A percentile compares a stretch with the other conserved stretches of the same genome.
These are phyloP conservation scores for Cercospora brassicicola DNA, from an alignment of 2,329 filamentous ascomycete species.

Conservation along the genomic window DNA sequence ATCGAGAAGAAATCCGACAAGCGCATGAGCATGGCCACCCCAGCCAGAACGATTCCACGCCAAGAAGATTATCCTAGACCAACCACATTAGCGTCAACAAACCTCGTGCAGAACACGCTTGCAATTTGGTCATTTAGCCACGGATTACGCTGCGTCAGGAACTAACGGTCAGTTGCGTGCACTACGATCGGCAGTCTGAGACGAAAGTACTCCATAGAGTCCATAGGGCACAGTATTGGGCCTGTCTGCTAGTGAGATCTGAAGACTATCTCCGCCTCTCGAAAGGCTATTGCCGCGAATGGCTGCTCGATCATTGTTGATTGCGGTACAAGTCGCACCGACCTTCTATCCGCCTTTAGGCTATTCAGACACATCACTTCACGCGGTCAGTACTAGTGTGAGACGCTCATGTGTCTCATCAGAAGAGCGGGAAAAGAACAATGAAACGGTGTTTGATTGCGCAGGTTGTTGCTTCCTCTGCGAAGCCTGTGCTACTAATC, in stretches of 20 bases:
- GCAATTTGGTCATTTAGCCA: constrained; percentile 8
- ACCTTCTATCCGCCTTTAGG: background rate
- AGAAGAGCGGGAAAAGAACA: background rate
- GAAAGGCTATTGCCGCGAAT: background rate
- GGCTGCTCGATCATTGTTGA: background rate
- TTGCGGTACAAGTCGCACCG: background rate
- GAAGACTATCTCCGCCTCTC: too few relatives aligned
- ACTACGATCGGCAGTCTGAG: background rate
- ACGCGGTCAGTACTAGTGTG: background rate
- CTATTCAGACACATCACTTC: background rate
- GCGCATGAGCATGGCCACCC: background rate
- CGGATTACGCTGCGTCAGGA: constrained; percentile 7
- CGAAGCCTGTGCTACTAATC: background rate
- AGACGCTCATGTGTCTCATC: background rate
- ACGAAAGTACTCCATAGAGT: background rate
- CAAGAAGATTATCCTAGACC: constrained; percentile 6
- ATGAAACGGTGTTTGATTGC: background rate
- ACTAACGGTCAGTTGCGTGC: background rate
- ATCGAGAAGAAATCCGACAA: background rate
- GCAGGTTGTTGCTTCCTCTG: background rate
- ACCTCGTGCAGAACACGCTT: constrained; percentile 3
- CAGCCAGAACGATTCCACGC: background rate
- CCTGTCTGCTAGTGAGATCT: background rate
- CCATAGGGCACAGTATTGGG: background rate
- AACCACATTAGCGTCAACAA: constrained; percentile 10